Evolutionary conservation across 2,329 filamentous ascomycete species (phyloP), one percentile per base, ranked within the genome.

Genomic region (Fusarium xyrophilum): DNA sequence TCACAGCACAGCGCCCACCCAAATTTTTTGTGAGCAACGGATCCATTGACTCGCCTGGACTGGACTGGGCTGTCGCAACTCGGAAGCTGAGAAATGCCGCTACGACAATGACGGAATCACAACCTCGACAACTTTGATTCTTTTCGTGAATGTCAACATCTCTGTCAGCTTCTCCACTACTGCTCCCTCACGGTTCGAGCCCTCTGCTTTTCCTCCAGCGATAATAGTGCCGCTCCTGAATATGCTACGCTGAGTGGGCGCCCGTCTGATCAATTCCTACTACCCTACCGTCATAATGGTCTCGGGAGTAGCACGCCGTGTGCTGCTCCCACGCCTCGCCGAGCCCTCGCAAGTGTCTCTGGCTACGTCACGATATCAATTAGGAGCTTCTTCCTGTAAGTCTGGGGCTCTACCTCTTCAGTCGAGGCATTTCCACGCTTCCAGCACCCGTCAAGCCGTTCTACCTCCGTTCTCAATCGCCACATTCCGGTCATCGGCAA

Each of bases 261-360:
- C 32, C 32, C 32, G 53, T 71, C 51, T 70, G 30, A 73, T 63
- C 69, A 63, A 65, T 69, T 67, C 67, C 44, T 32, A 32, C 27
- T 32, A 32, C 27, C 65, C 72, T 64, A 65, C 72, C 65, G 71
- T 75, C 74, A 81, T 72, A 71, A 85, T 85, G 83, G 81, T 80
- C 76, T 80, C 82, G 79, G 82, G 81, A 77, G 79, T 80, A 75
- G 79, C 83, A 74, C 83, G 82, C 72, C 82, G 81, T 74, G 79
- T 79, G 78, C 79, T 85, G 79, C 79, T 83, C 78, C 82, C 83
- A 67, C 80, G 79, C 74, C 78, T 81, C 76, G 78, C 77, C 70
- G 77, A 78, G 67, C 73, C 73, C 77, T 67, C 71, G 46, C 72
- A 75, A 60, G 62, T 68, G 56, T 60, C 69, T 59, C 54, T 71